Evolutionary conservation across 2,329 filamentous ascomycete species (phyloP).

Genomic region (Botryotinia convoluta): DNA sequence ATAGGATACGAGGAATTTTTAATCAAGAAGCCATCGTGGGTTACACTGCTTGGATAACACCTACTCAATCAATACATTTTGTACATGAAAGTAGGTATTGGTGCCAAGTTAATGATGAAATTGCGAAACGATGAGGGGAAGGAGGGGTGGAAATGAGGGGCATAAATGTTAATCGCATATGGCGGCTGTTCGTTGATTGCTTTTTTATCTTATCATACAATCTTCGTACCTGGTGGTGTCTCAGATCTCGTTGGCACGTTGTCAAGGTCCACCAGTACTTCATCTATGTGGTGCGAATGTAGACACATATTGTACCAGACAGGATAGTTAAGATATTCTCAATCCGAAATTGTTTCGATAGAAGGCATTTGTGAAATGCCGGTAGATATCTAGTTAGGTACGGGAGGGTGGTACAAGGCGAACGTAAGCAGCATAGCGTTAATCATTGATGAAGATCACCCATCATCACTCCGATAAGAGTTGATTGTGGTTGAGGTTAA

Average conservation of each 20-base stretch:
- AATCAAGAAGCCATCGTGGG: slow-evolving; percentile 7
- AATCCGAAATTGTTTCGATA: background rate
- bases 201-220: slow-evolving; percentile 6
- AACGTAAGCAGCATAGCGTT: slow-evolving; percentile 7
- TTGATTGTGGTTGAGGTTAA: background rate
- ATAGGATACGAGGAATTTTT: slow-evolving; percentile 1
- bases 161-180: slow-evolving; percentile 16
- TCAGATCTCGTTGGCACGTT: slow-evolving; percentile 16
- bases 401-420: background rate
- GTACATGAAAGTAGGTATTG: background rate
- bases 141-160: slow-evolving; percentile 14
- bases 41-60: slow-evolving; percentile 2
- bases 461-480: slow-evolving; percentile 10
- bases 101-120: slow-evolving; percentile 9
- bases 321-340: background rate
- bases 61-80: background rate
- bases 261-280: background rate
- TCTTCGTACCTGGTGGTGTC: slow-evolving; percentile 9
- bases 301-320: background rate
- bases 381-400: background rate
- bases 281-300: background rate
- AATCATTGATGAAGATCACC: slow-evolving; percentile 5
- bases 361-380: background rate
- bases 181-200: slow-evolving; percentile 5
- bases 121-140: slow-evolving; percentile 16